Conservation (phyloP, 768 basidiomycete species). For the Porpolomopsis calyptriformis region DNA sequence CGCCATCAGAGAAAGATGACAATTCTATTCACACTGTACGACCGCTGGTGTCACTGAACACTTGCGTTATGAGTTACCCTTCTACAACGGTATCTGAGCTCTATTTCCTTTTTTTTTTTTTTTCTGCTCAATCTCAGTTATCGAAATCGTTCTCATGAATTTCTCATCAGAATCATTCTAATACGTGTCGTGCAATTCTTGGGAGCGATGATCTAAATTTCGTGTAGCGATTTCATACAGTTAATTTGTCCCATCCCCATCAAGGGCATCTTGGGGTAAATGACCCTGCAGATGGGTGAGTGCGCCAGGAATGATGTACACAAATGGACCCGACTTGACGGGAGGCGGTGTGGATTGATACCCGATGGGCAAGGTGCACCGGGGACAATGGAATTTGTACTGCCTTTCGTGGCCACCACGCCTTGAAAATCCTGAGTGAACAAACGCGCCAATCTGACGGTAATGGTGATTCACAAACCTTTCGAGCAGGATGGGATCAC, state of each 20-base stretch:
- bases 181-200: too few species aligned
- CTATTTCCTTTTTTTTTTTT: constrained; percentile 11
- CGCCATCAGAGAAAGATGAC: constrained; percentile 38
- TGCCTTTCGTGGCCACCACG: constrained; percentile 65
- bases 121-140: background rate
- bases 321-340: constrained; percentile 60
- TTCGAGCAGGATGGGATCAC: constrained; percentile 66
- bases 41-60: constrained; percentile 32
- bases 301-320: constrained; percentile 74
- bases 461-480: constrained; percentile 38
- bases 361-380: constrained; percentile 56
- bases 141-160: too few species aligned
- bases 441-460: background rate
- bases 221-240: too few species aligned
- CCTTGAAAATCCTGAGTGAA: constrained; percentile 24
- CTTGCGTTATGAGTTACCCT: constrained; percentile 39
- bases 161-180: too few species aligned
- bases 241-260: too few species aligned
- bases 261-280: constrained; percentile 75
- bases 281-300: constrained; percentile 86
- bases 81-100: constrained; percentile 86
- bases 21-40: constrained; percentile 74
- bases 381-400: constrained; percentile 58
- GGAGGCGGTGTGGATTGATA: constrained; percentile 77
- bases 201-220: too few species aligned